Base-by-base conservation (phyloP, 495 filamentous ascomycete species). In the Penicillium ucsense region DNA sequence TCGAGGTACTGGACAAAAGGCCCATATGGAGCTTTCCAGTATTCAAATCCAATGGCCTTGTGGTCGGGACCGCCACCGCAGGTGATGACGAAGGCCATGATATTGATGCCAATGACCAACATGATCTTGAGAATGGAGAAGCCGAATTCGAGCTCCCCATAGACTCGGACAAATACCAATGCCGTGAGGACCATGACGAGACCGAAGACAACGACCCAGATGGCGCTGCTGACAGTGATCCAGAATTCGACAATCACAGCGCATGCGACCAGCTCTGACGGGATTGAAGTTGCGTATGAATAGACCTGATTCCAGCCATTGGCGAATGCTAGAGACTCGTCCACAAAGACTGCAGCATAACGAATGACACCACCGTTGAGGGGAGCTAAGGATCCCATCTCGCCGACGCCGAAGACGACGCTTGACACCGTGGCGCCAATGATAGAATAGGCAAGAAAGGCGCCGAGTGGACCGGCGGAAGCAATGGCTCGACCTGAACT, bases 401-500 rank as follows among this genome's bases (percentile, higher is more conserved):
- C 64, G 7, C 53, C 64, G 8, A 59, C 46, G 3, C 47, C 54
- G 20, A 58, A 47, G 7, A 59, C 44, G 0, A 67, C 60, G 38
- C 49, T 52, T 3, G 46, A 53, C 6, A 56, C 55, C 8, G 43
- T 6, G 3, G 56, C 7, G 1, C 64, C 64, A 11, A 63, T 47
- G 4, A 61, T 48, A 0, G 50, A 30, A 36, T 65, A 67, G 5
- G 50, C 60, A 0, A 67, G 44, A 37, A 67, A 59, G 0, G 57
- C 55, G 2, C 81, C 74, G 3, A 68, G 78, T 35, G 86, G 86
- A 2, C 82, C 82, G 42, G 75, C 77, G 42, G 65, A 62, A 27
- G 77, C 73, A 35, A 84, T 73, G 10, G 79, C 75, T 30, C 70
- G 57, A 35, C 81, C 80, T 42, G 79, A 83, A 46, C 56, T 49